Conservation (phyloP, 805 yeast genomes). For the Starmerella davenportii region DNA sequence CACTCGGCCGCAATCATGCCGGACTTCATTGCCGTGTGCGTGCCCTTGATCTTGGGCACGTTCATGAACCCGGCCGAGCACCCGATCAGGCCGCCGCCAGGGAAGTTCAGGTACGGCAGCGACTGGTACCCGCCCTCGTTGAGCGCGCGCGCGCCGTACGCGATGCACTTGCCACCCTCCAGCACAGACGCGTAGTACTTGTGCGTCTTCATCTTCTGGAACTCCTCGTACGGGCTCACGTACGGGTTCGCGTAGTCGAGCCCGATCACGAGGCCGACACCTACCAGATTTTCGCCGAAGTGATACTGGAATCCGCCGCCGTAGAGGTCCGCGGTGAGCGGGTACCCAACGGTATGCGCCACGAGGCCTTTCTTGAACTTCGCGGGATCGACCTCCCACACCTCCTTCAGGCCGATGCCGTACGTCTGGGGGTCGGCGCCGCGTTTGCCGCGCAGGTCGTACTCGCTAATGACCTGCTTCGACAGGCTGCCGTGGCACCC, state of each 20-base stretch:
- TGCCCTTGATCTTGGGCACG: slow-evolving; percentile 93
- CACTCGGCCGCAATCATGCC: slow-evolving; percentile 90
- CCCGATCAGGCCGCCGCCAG: slow-evolving; percentile 92
- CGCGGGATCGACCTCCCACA: slow-evolving; percentile 82
- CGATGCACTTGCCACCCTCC: slow-evolving; percentile 78
- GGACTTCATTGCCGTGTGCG: slow-evolving; percentile 92
- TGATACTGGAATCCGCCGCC: slow-evolving; percentile 98
- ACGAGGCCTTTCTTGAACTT: slow-evolving; percentile 67
- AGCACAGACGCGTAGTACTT: slow-evolving; percentile 61
- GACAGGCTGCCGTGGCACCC: slow-evolving; percentile 96
- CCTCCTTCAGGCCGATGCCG: slow-evolving; percentile 90
- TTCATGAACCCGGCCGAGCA: slow-evolving; percentile 94
- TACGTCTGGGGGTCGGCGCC: slow-evolving; percentile 56
- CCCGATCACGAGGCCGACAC: slow-evolving; percentile 89
- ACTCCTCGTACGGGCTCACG: slow-evolving; percentile 88
- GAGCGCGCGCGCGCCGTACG: slow-evolving; percentile 89
- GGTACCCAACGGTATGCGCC: slow-evolving; percentile 80
- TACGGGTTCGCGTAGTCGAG: slow-evolving; percentile 90
- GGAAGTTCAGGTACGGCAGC: slow-evolving; percentile 76
- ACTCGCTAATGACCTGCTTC: slow-evolving; percentile 56
- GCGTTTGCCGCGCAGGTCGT: slow-evolving; percentile 42
- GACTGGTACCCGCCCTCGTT: slow-evolving; percentile 96
- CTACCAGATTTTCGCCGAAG: slow-evolving; percentile 80
- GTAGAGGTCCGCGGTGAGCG: slow-evolving; percentile 52
- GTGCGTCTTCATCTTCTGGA: slow-evolving; percentile 84